Evolutionary conservation across 495 filamentous ascomycete species (phyloP).

Genomic region (Penicillium steckii): DNA sequence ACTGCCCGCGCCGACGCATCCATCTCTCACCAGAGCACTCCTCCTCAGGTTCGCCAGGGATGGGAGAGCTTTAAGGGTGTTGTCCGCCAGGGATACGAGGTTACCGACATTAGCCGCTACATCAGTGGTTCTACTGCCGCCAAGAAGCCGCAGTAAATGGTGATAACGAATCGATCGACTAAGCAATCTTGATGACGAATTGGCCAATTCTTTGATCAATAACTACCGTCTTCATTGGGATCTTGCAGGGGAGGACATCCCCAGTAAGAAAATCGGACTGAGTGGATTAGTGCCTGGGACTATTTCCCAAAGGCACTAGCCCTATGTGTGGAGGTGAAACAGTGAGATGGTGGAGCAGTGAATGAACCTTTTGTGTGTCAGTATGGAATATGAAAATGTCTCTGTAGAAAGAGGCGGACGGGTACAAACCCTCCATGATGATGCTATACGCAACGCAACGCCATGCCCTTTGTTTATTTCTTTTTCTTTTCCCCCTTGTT

Average conservation of each 20-base stretch:
- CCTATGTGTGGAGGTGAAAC: neutral
- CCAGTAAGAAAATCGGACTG: neutral
- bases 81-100: constrained; percentile 69
- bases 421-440: constrained; percentile 21
- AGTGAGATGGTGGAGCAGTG: neutral
- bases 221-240: neutral
- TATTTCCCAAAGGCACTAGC: too few species aligned
- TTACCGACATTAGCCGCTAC: constrained; percentile 75
- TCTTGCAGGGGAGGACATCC: neutral
- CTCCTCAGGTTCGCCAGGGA: constrained; percentile 74
- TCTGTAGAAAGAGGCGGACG: constrained; percentile 29
- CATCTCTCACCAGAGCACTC: constrained; percentile 81
- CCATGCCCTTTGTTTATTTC: constrained; percentile 18
- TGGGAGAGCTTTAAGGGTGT: constrained; percentile 81
- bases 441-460: constrained; percentile 30
- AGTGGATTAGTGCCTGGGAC: too few species aligned
- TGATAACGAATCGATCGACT: neutral
- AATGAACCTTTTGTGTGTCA: neutral
- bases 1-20: constrained; percentile 75
- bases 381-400: constrained; percentile 5
- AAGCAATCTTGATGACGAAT: neutral
- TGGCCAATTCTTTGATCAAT: constrained; percentile 3
- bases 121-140: constrained; percentile 45
- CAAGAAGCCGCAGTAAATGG: constrained; percentile 59
- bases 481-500: constrained; percentile 10